Percentiles rank a stretch among this genome's conserved stretches.
Evolutionary conservation across 164 flowering plant species (phyloP).

Genomic region (Dillenia turbinata): DNA sequence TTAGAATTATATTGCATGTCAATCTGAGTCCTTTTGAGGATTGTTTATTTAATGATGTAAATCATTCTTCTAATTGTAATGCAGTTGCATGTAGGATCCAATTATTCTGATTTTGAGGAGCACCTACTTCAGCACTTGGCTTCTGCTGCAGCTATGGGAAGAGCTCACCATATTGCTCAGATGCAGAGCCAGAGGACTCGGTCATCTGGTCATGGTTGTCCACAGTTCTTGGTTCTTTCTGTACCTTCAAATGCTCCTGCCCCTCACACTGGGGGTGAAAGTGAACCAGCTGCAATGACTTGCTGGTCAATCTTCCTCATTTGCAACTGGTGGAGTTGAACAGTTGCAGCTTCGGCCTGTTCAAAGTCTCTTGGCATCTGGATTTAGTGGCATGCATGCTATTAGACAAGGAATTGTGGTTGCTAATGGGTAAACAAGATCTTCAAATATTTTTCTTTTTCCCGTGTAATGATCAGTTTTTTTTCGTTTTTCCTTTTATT

Average conservation of each 20-base stretch:
- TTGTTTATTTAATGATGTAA: not conserved
- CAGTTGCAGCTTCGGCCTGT: conserved; percentile 27
- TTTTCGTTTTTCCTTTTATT: conserved; percentile 1
- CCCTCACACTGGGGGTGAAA: conserved; percentile 31
- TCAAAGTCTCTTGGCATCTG: conserved; percentile 40
- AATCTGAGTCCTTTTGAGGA: no score
- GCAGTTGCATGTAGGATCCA: conserved; percentile 71
- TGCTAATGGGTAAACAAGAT: conserved; percentile 32
- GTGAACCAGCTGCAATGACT: conserved; percentile 25
- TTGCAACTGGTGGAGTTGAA: conserved; percentile 27
- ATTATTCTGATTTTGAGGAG: conserved; percentile 81
- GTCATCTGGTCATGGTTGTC: conserved; percentile 57
- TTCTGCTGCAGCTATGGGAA: conserved; percentile 96
- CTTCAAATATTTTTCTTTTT: not conserved
- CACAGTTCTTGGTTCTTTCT: conserved; percentile 63
- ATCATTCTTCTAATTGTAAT: conserved; percentile 1
- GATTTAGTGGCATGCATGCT: conserved; percentile 20
- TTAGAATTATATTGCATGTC: not conserved
- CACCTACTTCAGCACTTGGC: conserved; percentile 91
- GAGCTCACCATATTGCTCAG: conserved; percentile 64
- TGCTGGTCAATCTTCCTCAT: conserved; percentile 27
- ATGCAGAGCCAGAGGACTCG: conserved; percentile 73
- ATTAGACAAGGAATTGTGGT: conserved; percentile 23
- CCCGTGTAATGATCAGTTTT: not conserved
- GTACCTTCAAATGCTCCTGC: conserved; percentile 50